Evolutionary conservation across 345 rosid genomes (phyloP).

Genomic region (Camelina hispida): DNA sequence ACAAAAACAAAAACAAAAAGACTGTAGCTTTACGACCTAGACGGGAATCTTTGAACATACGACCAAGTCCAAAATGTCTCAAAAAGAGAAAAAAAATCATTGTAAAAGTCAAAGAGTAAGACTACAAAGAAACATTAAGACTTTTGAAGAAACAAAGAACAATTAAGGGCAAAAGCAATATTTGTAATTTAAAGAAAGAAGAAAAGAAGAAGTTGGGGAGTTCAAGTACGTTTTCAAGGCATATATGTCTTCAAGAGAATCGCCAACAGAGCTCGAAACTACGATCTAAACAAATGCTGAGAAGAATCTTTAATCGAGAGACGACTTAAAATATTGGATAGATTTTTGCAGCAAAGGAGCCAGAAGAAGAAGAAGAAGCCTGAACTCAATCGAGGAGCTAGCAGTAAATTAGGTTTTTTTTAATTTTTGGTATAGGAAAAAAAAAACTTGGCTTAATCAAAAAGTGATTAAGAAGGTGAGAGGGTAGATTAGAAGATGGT

Average conservation of each 20-base stretch:
- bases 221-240: constrained; percentile 33
- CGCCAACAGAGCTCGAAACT: background rate
- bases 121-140: background rate
- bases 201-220: background rate
- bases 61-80: constrained; percentile 20
- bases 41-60: background rate
- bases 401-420: constrained; percentile 30
- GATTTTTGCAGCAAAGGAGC: constrained; percentile 15
- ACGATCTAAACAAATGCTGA: constrained; percentile 26
- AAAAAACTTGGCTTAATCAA: background rate
- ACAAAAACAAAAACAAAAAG: constrained; percentile 16
- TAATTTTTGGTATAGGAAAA: background rate
- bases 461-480: too few species aligned
- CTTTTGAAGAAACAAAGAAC: background rate
- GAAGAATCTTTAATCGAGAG: constrained; percentile 1
- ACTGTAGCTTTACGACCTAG: constrained; percentile 11
- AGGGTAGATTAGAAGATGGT: constrained; percentile 16
- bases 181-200: too few species aligned
- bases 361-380: constrained; percentile 7
- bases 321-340: background rate
- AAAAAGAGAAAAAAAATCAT: background rate
- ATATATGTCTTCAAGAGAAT: constrained; percentile 2
- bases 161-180: background rate
- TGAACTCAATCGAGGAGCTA: background rate
- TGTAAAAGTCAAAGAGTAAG: constrained; percentile 6